Percentiles rank a stretch among this genome's conserved stretches.
Evolutionary conservation across 2,329 filamentous ascomycete genomes (phyloP).

Genomic region (Diaporthe australafricana): DNA sequence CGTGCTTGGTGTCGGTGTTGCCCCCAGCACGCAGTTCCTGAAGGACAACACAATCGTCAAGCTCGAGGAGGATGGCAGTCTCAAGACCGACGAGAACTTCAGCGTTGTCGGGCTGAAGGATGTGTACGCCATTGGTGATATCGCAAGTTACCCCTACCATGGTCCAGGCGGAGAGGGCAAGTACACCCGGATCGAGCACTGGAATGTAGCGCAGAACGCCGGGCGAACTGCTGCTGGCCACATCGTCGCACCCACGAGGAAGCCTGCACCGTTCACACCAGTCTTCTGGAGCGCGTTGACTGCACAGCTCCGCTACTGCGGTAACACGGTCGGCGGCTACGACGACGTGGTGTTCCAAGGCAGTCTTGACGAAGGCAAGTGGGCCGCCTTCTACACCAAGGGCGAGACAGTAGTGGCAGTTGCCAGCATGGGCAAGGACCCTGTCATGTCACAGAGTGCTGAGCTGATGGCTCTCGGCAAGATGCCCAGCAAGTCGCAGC

Average conservation of each 20-base stretch:
- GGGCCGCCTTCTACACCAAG: conserved; percentile 89
- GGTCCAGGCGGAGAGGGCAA: conserved; percentile 85
- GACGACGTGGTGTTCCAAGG: conserved; percentile 88
- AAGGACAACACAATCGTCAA: conserved; percentile 75
- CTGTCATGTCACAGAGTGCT: conserved; percentile 83
- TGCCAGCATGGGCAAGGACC: conserved; percentile 91
- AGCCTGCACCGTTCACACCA: conserved; percentile 82
- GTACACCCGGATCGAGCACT: conserved; percentile 90
- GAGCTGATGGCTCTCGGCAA: conserved; percentile 86
- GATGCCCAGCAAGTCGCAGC: conserved; percentile 85
- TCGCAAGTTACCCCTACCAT: conserved; percentile 93
- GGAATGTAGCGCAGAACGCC: conserved; percentile 96
- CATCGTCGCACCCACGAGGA: conserved; percentile 74
- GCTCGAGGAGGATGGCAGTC: conserved; percentile 86
- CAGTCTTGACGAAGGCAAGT: conserved; percentile 80
- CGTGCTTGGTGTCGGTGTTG: conserved; percentile 89
- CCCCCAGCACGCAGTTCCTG: conserved; percentile 86
- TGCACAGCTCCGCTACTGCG: conserved; percentile 91
- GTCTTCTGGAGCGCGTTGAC: conserved; percentile 97
- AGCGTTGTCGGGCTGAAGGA: conserved; percentile 80
- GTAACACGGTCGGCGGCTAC: conserved; percentile 83
- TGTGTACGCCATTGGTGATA: conserved; percentile 94
- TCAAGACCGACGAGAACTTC: conserved; percentile 85
- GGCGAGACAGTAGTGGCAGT: conserved; percentile 90
- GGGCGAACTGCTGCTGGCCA: conserved; percentile 83